Conservation (phyloP, 441 rosid genomes). For the Gossypium lobatum region DNA sequence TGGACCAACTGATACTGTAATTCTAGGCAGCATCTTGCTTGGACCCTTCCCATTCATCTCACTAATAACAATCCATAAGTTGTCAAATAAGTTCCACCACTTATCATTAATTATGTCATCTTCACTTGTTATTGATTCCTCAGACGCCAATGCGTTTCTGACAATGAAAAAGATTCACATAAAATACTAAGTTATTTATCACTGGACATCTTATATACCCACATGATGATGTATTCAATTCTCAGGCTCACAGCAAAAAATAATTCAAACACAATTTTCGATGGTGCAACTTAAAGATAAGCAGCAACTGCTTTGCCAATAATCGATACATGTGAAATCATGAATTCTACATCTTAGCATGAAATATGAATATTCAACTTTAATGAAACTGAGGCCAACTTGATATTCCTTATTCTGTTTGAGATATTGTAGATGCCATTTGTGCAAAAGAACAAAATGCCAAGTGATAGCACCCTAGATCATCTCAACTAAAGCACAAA, state of each 20-base stretch:
- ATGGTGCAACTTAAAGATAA: neutral
- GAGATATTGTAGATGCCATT: neutral
- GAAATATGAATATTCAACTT: neutral
- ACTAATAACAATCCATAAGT: conserved; percentile 77
- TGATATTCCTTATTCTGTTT: neutral
- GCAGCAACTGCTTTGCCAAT: neutral
- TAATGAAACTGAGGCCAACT: neutral
- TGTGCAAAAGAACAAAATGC: neutral
- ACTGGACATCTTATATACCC: neutral
- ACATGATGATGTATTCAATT: neutral
- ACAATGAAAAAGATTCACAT: conserved; percentile 13
- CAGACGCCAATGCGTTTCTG: conserved; percentile 32
- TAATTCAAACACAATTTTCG: neutral
- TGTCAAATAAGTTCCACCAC: conserved; percentile 94
- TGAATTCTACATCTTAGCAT: neutral
- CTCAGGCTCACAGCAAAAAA: neutral
- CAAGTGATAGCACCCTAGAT: neutral
- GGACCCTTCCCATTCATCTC: conserved; percentile 91
- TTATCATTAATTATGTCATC: conserved; percentile 46
- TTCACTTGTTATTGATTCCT: conserved; percentile 35
- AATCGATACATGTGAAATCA: neutral
- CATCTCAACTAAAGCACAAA: conserved; percentile 2
- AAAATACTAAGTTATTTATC: conserved; percentile 8
- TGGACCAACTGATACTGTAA: conserved; percentile 56
- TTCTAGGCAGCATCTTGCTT: conserved; percentile 54